Percentiles rank a stretch among this genome's conserved stretches.
Evolutionary conservation across 495 filamentous ascomycete genomes (phyloP).

Genomic region (Parathielavia appendiculata): DNA sequence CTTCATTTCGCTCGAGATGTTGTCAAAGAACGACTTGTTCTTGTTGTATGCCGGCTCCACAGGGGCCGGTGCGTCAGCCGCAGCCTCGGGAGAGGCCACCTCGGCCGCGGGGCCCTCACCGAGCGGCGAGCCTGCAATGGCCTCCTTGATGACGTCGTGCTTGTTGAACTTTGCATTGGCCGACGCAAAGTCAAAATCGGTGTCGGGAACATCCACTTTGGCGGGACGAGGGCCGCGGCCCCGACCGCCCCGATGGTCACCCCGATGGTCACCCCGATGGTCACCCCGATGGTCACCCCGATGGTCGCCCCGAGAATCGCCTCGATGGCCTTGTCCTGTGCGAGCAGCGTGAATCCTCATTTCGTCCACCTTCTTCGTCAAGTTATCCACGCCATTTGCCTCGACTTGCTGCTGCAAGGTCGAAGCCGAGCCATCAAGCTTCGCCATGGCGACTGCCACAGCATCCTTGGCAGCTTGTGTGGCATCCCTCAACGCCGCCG

Average conservation of each 20-base stretch:
- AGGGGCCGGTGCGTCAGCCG: conserved; percentile 35
- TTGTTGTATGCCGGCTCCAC: conserved; percentile 68
- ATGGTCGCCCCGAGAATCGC: no score
- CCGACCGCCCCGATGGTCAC: conserved; percentile 41
- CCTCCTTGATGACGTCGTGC: conserved; percentile 87
- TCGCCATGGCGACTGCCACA: conserved; percentile 86
- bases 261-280: no score
- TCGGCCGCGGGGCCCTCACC: conserved; percentile 47
- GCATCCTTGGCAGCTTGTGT: conserved; percentile 79
- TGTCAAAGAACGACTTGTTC: conserved; percentile 85
- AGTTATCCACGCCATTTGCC: conserved; percentile 60
- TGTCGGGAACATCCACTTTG: conserved; percentile 80
- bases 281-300: conserved; percentile 20
- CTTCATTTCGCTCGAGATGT: conserved; percentile 88
- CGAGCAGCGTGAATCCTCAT: conserved; percentile 64
- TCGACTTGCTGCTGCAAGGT: conserved; percentile 29
- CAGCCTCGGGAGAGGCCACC: conserved; percentile 26
- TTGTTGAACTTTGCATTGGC: conserved; percentile 99
- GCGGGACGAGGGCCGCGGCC: conserved; percentile 49
- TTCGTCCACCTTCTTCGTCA: conserved; percentile 80
- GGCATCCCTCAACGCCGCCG: conserved; percentile 55
- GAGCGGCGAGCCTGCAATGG: conserved; percentile 72
- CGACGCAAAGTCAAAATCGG: conserved; percentile 89
- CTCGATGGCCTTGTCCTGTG: conserved; percentile 36
- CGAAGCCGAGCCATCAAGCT: conserved; percentile 48